These are phyloP conservation scores for Thecaphora thlaspeos DNA, from an alignment of 1,284 basidiomycete genomes.

Conservation along the genomic window DNA sequence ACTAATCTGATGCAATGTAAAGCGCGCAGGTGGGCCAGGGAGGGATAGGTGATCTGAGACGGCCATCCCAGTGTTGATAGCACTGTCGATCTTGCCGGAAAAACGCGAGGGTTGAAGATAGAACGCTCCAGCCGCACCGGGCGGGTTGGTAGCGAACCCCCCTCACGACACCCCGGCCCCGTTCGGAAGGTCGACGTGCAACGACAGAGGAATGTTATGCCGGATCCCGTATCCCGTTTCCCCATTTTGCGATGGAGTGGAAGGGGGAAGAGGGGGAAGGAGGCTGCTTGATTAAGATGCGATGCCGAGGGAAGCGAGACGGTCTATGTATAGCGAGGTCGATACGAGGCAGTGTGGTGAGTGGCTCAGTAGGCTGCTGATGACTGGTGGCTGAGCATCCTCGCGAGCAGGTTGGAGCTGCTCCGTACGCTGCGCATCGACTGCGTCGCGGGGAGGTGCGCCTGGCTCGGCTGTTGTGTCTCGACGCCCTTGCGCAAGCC, in stretches of 20 bases:
- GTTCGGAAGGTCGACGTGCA: background rate
- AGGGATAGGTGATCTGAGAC: too few relatives aligned
- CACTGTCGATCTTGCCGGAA: too few relatives aligned
- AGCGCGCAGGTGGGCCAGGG: too few relatives aligned
- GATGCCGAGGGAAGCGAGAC: too few relatives aligned
- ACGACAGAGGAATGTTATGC: background rate
- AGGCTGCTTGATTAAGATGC: background rate
- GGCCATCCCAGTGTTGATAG: too few relatives aligned
- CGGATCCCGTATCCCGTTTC: background rate
- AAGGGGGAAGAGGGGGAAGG: background rate
- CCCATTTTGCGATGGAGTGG: background rate
- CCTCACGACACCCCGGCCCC: too few relatives aligned
- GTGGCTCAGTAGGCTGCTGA: conserved; percentile 24
- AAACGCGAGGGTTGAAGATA: too few relatives aligned
- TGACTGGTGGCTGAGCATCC: conserved; percentile 43
- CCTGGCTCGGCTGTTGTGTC: conserved; percentile 38
- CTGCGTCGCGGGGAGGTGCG: conserved; percentile 20
- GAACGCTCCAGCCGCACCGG: too few relatives aligned
- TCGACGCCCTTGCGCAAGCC: conserved; percentile 44
- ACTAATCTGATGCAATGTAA: too few relatives aligned
- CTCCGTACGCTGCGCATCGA: conserved; percentile 44
- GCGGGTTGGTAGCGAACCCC: too few relatives aligned
- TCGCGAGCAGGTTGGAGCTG: conserved; percentile 43
- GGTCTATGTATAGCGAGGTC: too few relatives aligned
- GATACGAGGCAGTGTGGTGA: background rate